These are phyloP conservation scores for Rachicladosporium sp. DNA, from an alignment of 2,329 filamentous ascomycete genomes.

Conservation along the genomic window DNA sequence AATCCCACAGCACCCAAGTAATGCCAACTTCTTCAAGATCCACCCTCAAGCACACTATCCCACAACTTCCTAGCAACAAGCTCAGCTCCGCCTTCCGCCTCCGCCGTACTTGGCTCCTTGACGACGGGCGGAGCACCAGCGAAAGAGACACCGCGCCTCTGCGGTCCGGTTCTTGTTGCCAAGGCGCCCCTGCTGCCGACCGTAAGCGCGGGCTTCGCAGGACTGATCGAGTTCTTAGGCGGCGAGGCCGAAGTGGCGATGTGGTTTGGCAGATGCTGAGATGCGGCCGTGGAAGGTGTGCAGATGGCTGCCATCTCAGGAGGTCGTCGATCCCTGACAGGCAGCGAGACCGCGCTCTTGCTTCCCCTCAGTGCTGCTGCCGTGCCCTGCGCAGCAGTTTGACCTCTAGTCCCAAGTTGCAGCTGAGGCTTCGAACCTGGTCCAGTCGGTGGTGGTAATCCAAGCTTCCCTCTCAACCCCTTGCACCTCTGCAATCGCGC, in stretches of 20 bases:
- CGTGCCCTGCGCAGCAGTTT: slow-evolving; percentile 5
- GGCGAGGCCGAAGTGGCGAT: too few species aligned
- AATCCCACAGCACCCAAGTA: slow-evolving; percentile 1
- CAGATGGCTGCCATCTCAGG: too few species aligned
- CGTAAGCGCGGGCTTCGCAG: too few species aligned
- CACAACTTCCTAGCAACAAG: slow-evolving; percentile 15
- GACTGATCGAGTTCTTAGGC: too few species aligned
- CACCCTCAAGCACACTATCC: slow-evolving; percentile 8
- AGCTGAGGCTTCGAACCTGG: slow-evolving; percentile 4
- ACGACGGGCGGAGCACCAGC: too few species aligned
- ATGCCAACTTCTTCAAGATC: neutral
- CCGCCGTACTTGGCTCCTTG: neutral
- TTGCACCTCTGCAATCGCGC: slow-evolving; percentile 14
- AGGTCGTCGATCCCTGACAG: neutral
- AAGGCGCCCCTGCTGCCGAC: too few species aligned
- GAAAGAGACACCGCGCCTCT: too few species aligned
- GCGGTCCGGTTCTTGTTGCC: too few species aligned
- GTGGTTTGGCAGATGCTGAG: too few species aligned
- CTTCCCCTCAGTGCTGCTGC: slow-evolving; percentile 8
- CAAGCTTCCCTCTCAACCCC: neutral
- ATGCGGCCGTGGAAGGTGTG: too few species aligned
- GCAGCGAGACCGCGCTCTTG: slow-evolving; percentile 13
- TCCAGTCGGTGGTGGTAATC: too few species aligned
- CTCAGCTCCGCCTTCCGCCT: slow-evolving; percentile 10
- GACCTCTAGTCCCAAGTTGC: neutral